phyloP scores from a whole-genome alignment of 805 yeast genomes.

The Myxozyma sirexii region DNA sequence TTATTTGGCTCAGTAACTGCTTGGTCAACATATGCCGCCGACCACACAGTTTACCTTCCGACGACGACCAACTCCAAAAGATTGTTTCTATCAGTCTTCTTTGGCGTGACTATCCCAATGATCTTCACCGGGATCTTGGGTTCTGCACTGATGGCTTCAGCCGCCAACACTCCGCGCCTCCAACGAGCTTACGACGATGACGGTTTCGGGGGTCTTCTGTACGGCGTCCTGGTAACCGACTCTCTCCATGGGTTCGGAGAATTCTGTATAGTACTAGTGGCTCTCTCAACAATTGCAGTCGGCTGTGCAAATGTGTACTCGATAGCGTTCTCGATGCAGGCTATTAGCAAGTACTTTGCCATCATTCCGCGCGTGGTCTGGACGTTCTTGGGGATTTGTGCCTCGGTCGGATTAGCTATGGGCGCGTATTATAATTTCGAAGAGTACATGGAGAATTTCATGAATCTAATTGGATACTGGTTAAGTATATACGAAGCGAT shows the following conservation, averaged over 20 bases:
- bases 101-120: constrained; percentile 70
- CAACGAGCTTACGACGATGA: constrained; percentile 53
- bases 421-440: constrained; percentile 71
- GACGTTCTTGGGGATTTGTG: constrained; percentile 74
- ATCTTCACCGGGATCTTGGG: constrained; percentile 77
- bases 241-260: constrained; percentile 87
- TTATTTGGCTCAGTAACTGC: constrained; percentile 89
- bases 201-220: constrained; percentile 81
- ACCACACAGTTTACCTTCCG: constrained; percentile 87
- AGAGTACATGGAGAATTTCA: constrained; percentile 76
- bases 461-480: constrained; percentile 91
- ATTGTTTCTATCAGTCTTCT: constrained; percentile 63
- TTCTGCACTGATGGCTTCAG: constrained; percentile 81
- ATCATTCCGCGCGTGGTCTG: constrained; percentile 80
- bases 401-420: constrained; percentile 66
- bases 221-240: constrained; percentile 72
- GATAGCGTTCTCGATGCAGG: constrained; percentile 81
- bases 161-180: constrained; percentile 51
- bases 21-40: constrained; percentile 92
- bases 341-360: constrained; percentile 72
- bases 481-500: constrained; percentile 81
- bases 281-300: constrained; percentile 88
- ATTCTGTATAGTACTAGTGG: constrained; percentile 84
- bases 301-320: constrained; percentile 95
- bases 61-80: constrained; percentile 57